Evolutionary conservation across 768 basidiomycete species (phyloP).

Genomic region (Hortiboletus flavorubellus): DNA sequence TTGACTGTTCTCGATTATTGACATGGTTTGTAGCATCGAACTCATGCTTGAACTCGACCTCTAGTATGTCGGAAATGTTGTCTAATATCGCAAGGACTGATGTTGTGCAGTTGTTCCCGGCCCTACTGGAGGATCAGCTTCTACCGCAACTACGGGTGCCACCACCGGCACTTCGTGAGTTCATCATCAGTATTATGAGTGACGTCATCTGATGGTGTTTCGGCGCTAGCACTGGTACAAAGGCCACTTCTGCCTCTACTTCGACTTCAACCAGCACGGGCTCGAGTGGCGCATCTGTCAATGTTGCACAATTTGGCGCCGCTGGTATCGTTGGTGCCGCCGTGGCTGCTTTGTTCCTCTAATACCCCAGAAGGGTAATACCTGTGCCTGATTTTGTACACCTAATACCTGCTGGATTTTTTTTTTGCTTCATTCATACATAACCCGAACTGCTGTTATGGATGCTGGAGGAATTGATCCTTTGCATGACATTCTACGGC

Average conservation of each 20-base stretch:
- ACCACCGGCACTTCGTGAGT: slow-evolving; percentile 21
- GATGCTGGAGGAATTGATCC: neutral
- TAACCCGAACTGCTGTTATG: slow-evolving; percentile 8
- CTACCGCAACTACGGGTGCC: neutral
- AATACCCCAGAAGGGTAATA: slow-evolving; percentile 22
- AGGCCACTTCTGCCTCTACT: neutral
- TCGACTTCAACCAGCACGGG: slow-evolving; percentile 29
- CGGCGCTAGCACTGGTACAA: neutral
- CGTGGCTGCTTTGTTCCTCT: slow-evolving; percentile 40
- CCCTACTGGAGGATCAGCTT: slow-evolving; percentile 14
- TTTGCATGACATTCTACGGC: neutral
- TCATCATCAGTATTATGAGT: neutral
- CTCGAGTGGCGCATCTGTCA: slow-evolving; percentile 38
- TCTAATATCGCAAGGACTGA: slow-evolving; percentile 11
- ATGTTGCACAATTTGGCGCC: slow-evolving; percentile 41
- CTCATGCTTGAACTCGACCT: slow-evolving; percentile 33
- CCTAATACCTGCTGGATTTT: slow-evolving; percentile 13
- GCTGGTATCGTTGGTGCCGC: slow-evolving; percentile 37
- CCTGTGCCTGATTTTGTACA: slow-evolving; percentile 13
- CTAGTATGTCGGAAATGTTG: slow-evolving; percentile 20
- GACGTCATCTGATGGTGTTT: slow-evolving; percentile 11
- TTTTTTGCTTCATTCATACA: slow-evolving; percentile 16
- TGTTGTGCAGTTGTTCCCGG: slow-evolving; percentile 21
- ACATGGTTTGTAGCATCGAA: slow-evolving; percentile 29
- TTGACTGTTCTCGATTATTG: neutral